These are phyloP conservation scores for Ehretia macrophylla DNA, from an alignment of 257 asterid species.

Conservation along the genomic window DNA sequence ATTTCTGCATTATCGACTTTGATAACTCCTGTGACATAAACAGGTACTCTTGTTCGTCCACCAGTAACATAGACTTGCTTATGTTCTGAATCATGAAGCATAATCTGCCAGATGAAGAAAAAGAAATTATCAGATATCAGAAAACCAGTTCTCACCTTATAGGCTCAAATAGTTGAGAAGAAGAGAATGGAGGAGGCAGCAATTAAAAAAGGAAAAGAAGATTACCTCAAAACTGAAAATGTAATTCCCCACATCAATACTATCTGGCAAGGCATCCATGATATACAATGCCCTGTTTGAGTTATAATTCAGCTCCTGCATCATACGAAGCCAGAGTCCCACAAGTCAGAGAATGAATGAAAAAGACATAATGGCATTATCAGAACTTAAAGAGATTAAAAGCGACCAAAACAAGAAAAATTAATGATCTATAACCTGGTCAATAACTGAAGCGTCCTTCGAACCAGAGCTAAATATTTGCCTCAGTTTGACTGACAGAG, in stretches of 20 bases:
- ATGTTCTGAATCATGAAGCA: slow-evolving; percentile 66
- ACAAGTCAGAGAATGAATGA: slow-evolving; percentile 1
- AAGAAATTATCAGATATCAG: slow-evolving; percentile 4
- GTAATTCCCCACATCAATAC: slow-evolving; percentile 66
- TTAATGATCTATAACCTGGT: slow-evolving; percentile 48
- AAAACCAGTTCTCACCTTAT: background rate
- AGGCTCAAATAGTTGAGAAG: background rate
- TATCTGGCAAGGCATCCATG: slow-evolving; percentile 62
- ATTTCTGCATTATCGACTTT: slow-evolving; percentile 61
- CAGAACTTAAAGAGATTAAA: background rate
- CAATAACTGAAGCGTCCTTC: slow-evolving; percentile 70
- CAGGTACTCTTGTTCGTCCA: slow-evolving; percentile 70
- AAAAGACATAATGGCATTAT: background rate
- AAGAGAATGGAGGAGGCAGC: slow-evolving; percentile 12
- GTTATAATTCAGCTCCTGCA: slow-evolving; percentile 77
- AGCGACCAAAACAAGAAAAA: background rate
- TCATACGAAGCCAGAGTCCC: slow-evolving; percentile 20
- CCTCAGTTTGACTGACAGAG: slow-evolving; percentile 78
- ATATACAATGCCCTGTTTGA: slow-evolving; percentile 52
- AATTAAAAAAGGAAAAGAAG: slow-evolving; percentile 1
- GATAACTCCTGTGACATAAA: slow-evolving; percentile 69
- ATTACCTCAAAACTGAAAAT: slow-evolving; percentile 81
- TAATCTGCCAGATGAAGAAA: slow-evolving; percentile 41
- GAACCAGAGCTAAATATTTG: slow-evolving; percentile 77
- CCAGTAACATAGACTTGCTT: slow-evolving; percentile 78